Evolutionary conservation across 2,329 filamentous ascomycete species (phyloP).

Genomic region (Fusarium devonianum): DNA sequence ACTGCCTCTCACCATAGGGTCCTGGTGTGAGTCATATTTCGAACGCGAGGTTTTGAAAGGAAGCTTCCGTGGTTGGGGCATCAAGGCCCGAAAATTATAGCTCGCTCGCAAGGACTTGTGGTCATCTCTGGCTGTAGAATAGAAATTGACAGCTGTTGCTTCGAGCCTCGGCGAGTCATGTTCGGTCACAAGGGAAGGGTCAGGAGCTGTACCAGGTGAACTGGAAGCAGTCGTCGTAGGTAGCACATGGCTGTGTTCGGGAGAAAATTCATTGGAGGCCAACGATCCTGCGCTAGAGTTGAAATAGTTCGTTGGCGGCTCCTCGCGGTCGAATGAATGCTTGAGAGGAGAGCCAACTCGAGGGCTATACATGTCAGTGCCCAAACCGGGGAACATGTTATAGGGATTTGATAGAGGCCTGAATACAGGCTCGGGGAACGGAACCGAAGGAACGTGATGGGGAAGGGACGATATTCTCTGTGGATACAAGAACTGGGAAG

Average conservation of each 20-base stretch:
- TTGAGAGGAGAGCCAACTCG: constrained; percentile 42
- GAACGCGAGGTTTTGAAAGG: constrained; percentile 36
- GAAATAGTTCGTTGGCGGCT: background rate
- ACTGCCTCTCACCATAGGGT: background rate
- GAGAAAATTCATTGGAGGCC: background rate
- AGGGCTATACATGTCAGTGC: constrained; percentile 29
- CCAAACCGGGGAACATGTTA: constrained; percentile 27
- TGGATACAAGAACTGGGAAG: background rate
- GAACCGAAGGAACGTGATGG: background rate
- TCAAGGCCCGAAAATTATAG: constrained; percentile 38
- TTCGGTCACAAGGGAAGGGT: background rate
- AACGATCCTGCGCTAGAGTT: background rate
- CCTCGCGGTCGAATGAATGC: constrained; percentile 23
- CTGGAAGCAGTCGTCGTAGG: background rate
- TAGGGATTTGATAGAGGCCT: constrained; percentile 37
- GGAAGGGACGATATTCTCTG: constrained; percentile 26
- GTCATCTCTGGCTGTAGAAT: no score
- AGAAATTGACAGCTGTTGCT: background rate
- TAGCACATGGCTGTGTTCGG: background rate
- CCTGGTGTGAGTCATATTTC: background rate
- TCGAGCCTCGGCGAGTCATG: background rate
- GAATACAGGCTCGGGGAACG: background rate
- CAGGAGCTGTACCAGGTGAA: background rate
- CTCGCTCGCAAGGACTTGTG: background rate
- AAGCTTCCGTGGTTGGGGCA: constrained; percentile 44